phyloP scores from a whole-genome alignment of 73 alveolate species.

The Uronychia binucleata region DNA sequence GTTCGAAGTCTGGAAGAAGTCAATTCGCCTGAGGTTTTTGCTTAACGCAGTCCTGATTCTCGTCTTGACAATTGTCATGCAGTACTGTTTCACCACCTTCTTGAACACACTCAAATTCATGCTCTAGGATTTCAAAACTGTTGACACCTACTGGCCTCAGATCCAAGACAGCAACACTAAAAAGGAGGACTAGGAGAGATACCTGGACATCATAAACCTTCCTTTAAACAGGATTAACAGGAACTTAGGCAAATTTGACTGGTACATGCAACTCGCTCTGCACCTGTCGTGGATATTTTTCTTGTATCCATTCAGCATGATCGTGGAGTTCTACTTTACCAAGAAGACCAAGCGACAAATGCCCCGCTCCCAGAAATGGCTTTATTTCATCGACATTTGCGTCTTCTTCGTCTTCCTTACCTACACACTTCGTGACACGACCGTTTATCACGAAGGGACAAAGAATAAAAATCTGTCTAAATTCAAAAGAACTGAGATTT shows the following conservation, averaged over 20 bases:
- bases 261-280: not conserved
- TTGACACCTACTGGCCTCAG: not conserved
- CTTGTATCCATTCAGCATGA: not conserved
- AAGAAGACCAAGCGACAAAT: not conserved
- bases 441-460: not conserved
- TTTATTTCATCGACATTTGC: not conserved
- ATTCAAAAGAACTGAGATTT: not conserved
- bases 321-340: not conserved
- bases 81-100: not conserved
- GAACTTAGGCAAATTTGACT: not conserved
- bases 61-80: not conserved
- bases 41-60: slow-evolving; percentile 1
- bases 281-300: not conserved
- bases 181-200: not conserved
- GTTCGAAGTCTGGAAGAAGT: slow-evolving; percentile 8
- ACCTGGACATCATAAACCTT: not conserved
- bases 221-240: not conserved
- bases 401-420: not conserved
- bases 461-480: too few species aligned
- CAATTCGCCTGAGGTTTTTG: not conserved
- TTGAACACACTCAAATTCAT: not conserved
- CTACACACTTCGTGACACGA: not conserved
- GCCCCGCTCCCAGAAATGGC: not conserved
- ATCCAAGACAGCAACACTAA: not conserved
- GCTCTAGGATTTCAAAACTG: not conserved